Conservation (phyloP, 306 rosid genomes). For the Acmispon strigosus region DNA sequence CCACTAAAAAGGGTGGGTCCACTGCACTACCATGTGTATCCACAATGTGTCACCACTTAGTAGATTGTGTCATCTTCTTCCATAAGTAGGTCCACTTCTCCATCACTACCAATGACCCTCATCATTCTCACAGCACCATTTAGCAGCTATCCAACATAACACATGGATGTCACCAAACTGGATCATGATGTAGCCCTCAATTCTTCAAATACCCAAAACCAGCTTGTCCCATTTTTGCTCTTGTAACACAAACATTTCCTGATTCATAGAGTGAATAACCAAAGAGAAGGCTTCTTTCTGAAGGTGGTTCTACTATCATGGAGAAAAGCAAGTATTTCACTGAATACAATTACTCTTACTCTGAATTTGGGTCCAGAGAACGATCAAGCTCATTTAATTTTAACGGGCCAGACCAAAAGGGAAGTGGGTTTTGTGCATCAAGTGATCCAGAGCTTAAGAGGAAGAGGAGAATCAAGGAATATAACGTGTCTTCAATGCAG, state of each 20-base stretch:
- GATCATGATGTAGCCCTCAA: slow-evolving; percentile 29
- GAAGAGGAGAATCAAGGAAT: slow-evolving; percentile 70
- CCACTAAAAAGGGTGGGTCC: too few species aligned
- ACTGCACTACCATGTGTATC: background rate
- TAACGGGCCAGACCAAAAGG: slow-evolving; percentile 56
- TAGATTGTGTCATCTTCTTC: background rate
- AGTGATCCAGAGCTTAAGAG: slow-evolving; percentile 64
- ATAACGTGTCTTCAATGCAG: slow-evolving; percentile 48
- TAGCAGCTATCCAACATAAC: slow-evolving; percentile 52
- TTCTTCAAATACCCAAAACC: slow-evolving; percentile 21
- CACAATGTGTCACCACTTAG: background rate
- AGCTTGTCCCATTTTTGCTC: slow-evolving; percentile 22
- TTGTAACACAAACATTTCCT: background rate
- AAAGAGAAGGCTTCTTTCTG: background rate
- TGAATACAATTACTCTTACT: slow-evolving; percentile 38
- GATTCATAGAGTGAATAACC: slow-evolving; percentile 18
- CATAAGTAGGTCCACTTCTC: slow-evolving; percentile 15
- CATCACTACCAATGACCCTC: slow-evolving; percentile 17
- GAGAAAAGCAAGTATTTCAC: slow-evolving; percentile 66
- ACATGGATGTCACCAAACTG: slow-evolving; percentile 49
- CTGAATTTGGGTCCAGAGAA: slow-evolving; percentile 49
- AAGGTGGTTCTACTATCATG: slow-evolving; percentile 22
- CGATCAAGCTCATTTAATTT: slow-evolving; percentile 52
- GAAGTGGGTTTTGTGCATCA: slow-evolving; percentile 43
- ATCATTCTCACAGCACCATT: slow-evolving; percentile 24